Base-by-base conservation (phyloP, 2,329 filamentous ascomycete species). In the Zasmidium angulare region DNA sequence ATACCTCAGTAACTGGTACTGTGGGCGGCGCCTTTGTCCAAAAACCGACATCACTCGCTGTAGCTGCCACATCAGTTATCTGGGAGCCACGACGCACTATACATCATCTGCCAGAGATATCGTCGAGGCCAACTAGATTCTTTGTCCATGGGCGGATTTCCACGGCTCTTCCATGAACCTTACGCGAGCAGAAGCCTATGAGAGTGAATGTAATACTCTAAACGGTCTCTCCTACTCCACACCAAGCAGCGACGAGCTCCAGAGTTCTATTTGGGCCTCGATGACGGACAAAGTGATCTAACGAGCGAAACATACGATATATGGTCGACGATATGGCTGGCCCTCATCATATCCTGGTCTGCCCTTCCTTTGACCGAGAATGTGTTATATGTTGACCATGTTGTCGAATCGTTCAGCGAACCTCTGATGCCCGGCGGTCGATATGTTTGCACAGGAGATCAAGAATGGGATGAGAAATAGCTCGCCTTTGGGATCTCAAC, bases 391-490 rank as follows among this genome's bases (percentile, higher is more conserved):
- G 36, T 14, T 17, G 36, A 17, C 36, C n/a, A 14, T 17, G 36
- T 17, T 43, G 36, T 17, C 14, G 11, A 7, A 19, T 43, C n/a
- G 36, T 3, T 7, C 3, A 43, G 9, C 7, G 36, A 43, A 3
- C 4, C n/a, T 43, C n/a, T 14, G n/a, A 17, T 17, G 36, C 4
- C n/a, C 29, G 48, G 48, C 14, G 17, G 14, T 36, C n/a, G 46
- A 12, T 7, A 56, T 56, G 31, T 31, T 19, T n/a, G 46, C 36
- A 40, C 53, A 50, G 46, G 46, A 29, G 29, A 50, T 59, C 47
- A 61, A 49, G 53, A 55, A 63, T 50, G 26, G 55, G 26, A 3
- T 54, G 36, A 36, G 46, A 23, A 50, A 59, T 29, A 40, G 24
- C 29, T 14, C 55, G 21, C 50, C 26, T 22, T 43, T 55, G 11